Evolutionary conservation across 75 land plant genomes (phyloP).

Genomic region (Sequoiadendron giganteum): DNA sequence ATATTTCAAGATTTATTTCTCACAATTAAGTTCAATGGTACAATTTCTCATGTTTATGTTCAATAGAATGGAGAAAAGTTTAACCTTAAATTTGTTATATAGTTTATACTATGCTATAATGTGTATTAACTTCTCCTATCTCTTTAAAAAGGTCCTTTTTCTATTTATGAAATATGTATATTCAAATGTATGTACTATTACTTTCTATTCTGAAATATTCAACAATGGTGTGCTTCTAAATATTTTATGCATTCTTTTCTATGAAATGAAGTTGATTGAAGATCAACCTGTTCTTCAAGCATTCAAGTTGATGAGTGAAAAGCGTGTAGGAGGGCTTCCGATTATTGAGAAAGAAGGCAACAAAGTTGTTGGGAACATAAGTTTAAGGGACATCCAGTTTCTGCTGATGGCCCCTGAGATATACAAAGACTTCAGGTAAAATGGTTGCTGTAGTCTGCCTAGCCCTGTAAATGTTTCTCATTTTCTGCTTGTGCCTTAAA

Average conservation of each 20-base stretch:
- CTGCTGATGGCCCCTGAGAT: slow-evolving; percentile 73
- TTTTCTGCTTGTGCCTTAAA: neutral
- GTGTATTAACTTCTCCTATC: neutral
- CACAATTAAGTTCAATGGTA: neutral
- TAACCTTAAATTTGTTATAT: neutral
- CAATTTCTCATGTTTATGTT: neutral
- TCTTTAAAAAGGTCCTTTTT: neutral
- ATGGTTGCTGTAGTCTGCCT: neutral
- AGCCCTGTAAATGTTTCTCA: neutral
- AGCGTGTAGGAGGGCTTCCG: slow-evolving; percentile 83
- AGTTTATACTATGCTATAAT: neutral
- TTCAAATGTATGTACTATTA: neutral
- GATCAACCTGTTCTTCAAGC: slow-evolving; percentile 79
- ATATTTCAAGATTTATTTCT: neutral
- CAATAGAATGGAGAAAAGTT: neutral
- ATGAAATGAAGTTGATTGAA: slow-evolving; percentile 53
- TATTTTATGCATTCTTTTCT: neutral
- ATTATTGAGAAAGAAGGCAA: slow-evolving; percentile 48
- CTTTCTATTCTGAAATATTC: slow-evolving; percentile 12
- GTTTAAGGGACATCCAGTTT: slow-evolving; percentile 81
- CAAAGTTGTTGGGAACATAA: slow-evolving; percentile 75
- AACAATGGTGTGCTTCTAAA: neutral
- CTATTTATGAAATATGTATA: neutral
- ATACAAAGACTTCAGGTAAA: slow-evolving; percentile 68
- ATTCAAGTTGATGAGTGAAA: slow-evolving; percentile 71